Evolutionary conservation across 176 grass and related monocot genomes (phyloP).

Genomic region (Aegilops umbellulata): DNA sequence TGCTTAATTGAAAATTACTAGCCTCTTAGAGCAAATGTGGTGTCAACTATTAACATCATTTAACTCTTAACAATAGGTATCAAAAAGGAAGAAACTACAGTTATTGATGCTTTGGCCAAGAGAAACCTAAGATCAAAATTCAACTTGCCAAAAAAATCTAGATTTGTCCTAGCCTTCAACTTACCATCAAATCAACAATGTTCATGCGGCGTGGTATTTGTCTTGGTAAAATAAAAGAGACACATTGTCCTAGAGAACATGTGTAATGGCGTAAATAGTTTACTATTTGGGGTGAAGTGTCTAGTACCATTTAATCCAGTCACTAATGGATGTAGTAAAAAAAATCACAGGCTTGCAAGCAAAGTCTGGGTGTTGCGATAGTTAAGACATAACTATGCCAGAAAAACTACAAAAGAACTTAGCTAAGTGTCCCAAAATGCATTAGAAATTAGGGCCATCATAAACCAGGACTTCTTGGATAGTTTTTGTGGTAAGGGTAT

Average conservation of each 20-base stretch:
- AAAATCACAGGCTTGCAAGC: slow-evolving; percentile 11
- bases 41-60: neutral
- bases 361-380: neutral
- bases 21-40: neutral
- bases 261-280: neutral
- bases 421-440: neutral
- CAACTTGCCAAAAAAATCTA: neutral
- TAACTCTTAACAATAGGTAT: neutral
- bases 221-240: neutral
- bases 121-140: neutral
- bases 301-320: neutral
- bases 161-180: neutral
- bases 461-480: slow-evolving; percentile 1
- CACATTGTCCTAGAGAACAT: neutral
- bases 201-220: neutral
- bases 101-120: neutral
- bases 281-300: slow-evolving; percentile 3
- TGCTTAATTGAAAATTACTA: neutral
- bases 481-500: neutral
- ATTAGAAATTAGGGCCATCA: neutral
- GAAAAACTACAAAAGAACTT: neutral
- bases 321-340: neutral
- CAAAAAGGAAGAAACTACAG: neutral
- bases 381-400: neutral
- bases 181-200: neutral